A percentile compares a stretch with the other conserved stretches of the same genome.
phyloP scores from a whole-genome alignment of 352 stramenopile genomes.

The Phytophthora gonapodyides region DNA sequence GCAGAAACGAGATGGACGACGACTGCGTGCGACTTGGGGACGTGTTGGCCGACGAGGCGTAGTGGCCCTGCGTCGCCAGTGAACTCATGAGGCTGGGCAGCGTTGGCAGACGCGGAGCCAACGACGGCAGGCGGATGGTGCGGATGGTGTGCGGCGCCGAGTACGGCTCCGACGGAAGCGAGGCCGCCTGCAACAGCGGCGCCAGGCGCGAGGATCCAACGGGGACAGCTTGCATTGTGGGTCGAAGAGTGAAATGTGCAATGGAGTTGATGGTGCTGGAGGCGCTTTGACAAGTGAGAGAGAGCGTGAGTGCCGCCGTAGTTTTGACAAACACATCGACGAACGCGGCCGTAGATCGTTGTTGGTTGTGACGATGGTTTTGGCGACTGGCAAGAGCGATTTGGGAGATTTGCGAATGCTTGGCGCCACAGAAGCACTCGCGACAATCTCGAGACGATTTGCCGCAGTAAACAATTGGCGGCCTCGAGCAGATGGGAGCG shows the following conservation, averaged over 20 bases:
- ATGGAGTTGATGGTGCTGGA: slow-evolving; percentile 1
- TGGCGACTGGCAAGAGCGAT: slow-evolving; percentile 38
- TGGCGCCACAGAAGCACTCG: slow-evolving; percentile 23
- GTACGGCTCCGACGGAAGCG: slow-evolving; percentile 26
- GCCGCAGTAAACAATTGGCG: slow-evolving; percentile 19
- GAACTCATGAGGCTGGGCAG: slow-evolving; percentile 42
- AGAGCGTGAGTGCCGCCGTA: slow-evolving; percentile 6
- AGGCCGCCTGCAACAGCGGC: slow-evolving; percentile 33
- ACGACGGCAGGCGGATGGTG: slow-evolving; percentile 40
- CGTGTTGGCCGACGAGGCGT: slow-evolving; percentile 15
- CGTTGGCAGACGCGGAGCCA: slow-evolving; percentile 35
- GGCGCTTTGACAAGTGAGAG: slow-evolving; percentile 29
- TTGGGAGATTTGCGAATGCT: slow-evolving; percentile 8
- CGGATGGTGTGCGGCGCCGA: slow-evolving; percentile 28
- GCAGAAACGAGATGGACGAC: slow-evolving; percentile 42
- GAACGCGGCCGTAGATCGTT: no score
- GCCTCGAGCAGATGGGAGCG: no score
- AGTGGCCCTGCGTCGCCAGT: slow-evolving; percentile 21
- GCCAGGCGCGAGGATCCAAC: slow-evolving; percentile 30
- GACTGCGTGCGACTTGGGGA: slow-evolving; percentile 24
- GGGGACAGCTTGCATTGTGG: slow-evolving; percentile 30
- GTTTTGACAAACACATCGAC: slow-evolving; percentile 19
- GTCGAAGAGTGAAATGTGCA: not conserved
- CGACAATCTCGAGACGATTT: slow-evolving; percentile 19
- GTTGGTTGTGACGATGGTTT: slow-evolving; percentile 17